These are phyloP conservation scores for Tuber melanosporum DNA, from an alignment of 495 filamentous ascomycete genomes.

Conservation along the genomic window DNA sequence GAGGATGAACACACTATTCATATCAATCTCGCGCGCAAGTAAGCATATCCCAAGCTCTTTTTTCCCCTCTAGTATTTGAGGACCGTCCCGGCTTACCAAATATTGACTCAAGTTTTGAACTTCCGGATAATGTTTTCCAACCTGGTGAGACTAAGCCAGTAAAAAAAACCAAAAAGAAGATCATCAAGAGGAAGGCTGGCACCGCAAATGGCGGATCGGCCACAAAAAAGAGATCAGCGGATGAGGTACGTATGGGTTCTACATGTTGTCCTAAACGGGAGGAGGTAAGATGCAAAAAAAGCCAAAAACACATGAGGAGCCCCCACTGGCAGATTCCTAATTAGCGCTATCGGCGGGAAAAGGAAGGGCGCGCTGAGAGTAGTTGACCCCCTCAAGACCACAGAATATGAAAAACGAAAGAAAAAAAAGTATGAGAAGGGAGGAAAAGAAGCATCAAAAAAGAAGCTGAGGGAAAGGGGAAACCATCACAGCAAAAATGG, in stretches of 20 bases:
- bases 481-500: conserved; percentile 13
- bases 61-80: conserved; percentile 29
- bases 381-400: conserved; percentile 3
- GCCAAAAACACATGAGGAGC: background rate
- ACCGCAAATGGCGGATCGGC: conserved; percentile 16
- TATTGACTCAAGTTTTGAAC: conserved; percentile 56
- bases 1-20: conserved; percentile 38
- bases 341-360: background rate
- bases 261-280: conserved; percentile 20
- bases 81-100: conserved; percentile 11
- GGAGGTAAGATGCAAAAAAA: background rate
- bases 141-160: conserved; percentile 66
- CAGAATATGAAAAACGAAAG: background rate
- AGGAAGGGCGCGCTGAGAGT: background rate
- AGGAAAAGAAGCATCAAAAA: conserved; percentile 23
- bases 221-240: conserved; percentile 35
- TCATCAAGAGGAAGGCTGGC: conserved; percentile 41
- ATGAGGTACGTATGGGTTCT: conserved; percentile 39
- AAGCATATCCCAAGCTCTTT: conserved; percentile 18
- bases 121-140: conserved; percentile 84
- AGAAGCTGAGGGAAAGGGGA: background rate
- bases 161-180: conserved; percentile 58
- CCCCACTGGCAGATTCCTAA: background rate
- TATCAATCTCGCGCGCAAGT: conserved; percentile 43
- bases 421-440: conserved; percentile 15